Conservation (phyloP, 495 filamentous ascomycete species). For the Acidiella bohemica region DNA sequence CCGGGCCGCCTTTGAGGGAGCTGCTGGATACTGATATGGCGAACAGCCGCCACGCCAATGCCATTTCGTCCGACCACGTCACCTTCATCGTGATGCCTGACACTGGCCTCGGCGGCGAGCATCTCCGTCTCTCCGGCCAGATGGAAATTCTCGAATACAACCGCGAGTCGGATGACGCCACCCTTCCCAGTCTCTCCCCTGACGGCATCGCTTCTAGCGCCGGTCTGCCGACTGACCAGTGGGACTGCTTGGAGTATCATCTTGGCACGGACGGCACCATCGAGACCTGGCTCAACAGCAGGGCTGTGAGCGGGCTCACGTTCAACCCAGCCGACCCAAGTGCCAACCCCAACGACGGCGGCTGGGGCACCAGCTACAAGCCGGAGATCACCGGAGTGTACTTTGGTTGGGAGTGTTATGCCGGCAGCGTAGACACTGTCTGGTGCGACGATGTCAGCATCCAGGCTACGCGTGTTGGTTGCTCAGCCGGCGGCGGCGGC, state of each 20-base stretch:
- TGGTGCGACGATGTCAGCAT: constrained; percentile 44
- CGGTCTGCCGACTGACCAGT: constrained; percentile 34
- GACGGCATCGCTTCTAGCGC: constrained; percentile 39
- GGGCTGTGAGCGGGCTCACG: constrained; percentile 37
- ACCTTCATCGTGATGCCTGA: constrained; percentile 50
- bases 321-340: constrained; percentile 27
- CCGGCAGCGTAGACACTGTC: constrained; percentile 44
- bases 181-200: constrained; percentile 44
- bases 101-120: constrained; percentile 40
- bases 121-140: constrained; percentile 46
- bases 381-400: constrained; percentile 41
- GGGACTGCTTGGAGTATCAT: constrained; percentile 47
- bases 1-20: no score
- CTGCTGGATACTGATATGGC: not conserved
- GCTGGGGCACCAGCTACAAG: constrained; percentile 36
- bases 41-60: constrained; percentile 28
- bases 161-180: constrained; percentile 47
- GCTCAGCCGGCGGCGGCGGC: constrained; percentile 19
- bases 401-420: constrained; percentile 49
- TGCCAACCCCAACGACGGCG: constrained; percentile 37
- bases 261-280: constrained; percentile 40
- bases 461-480: constrained; percentile 36
- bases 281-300: constrained; percentile 44
- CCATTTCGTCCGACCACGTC: constrained; percentile 36
- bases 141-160: constrained; percentile 46